Conservation (phyloP, 495 filamentous ascomycete genomes). For the Penicillium chermesinum region DNA sequence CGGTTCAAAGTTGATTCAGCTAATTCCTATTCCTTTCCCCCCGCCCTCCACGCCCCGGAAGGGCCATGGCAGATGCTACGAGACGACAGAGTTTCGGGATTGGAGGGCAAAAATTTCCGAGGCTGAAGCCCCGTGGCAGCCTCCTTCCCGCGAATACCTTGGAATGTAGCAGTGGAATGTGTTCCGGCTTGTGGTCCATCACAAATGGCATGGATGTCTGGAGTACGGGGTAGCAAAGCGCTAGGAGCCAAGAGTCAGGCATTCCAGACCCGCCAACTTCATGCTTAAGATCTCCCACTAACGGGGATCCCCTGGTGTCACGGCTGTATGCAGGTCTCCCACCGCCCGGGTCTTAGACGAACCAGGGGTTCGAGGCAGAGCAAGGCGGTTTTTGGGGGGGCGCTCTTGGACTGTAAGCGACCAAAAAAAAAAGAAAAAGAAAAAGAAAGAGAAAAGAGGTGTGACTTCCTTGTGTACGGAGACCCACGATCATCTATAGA, state of each 20-base stretch:
- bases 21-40: no score
- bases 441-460: no score
- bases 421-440: no score
- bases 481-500: background rate
- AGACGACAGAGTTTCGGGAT: no score
- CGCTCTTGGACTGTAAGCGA: no score
- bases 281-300: conserved; percentile 24
- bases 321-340: conserved; percentile 15
- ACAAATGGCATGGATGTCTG: background rate
- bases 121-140: no score
- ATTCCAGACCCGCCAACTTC: conserved; percentile 3
- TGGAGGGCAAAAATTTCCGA: no score
- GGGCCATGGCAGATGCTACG: no score
- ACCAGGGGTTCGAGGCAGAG: conserved; percentile 2
- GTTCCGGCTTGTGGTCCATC: background rate
- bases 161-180: no score
- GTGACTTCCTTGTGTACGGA: background rate
- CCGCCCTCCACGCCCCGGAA: no score
- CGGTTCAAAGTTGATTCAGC: no score
- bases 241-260: background rate
- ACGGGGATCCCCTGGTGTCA: conserved; percentile 5
- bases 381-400: background rate
- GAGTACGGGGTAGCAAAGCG: background rate
- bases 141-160: no score
- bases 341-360: conserved; percentile 11